Percentiles rank a stretch among this genome's conserved stretches.
Conservation (phyloP, 2,329 filamentous ascomycete genomes). For the Aspergillus floridensis region DNA sequence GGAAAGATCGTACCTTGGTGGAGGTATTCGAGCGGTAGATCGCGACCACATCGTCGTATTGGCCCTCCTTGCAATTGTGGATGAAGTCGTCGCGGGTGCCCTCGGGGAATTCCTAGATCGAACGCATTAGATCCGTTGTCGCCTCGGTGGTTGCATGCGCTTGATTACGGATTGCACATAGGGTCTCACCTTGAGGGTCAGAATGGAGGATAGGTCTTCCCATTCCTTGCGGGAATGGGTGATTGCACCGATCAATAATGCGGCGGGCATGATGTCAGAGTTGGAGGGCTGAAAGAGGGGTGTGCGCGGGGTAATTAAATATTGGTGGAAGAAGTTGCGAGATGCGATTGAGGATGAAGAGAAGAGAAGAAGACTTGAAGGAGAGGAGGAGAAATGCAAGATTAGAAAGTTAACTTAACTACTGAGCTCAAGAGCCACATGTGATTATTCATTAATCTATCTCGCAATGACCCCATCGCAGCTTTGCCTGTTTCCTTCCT, state of each 20-base stretch:
- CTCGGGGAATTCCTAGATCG: slow-evolving; percentile 50
- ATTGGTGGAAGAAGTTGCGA: neutral
- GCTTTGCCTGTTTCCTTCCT: neutral
- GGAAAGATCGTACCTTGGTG: slow-evolving; percentile 38
- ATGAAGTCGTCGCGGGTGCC: slow-evolving; percentile 58
- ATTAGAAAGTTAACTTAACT: neutral
- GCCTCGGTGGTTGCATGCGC: neutral
- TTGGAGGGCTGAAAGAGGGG: neutral
- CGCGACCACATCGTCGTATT: slow-evolving; percentile 55
- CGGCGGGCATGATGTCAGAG: slow-evolving; percentile 35
- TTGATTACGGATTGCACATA: neutral
- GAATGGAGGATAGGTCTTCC: slow-evolving; percentile 40
- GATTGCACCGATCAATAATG: slow-evolving; percentile 47
- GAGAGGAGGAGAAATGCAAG: neutral
- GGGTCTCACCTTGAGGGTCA: slow-evolving; percentile 40
- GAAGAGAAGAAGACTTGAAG: neutral
- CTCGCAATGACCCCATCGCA: neutral
- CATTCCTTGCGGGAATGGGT: slow-evolving; percentile 45
- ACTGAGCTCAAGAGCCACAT: neutral
- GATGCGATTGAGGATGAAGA: neutral
- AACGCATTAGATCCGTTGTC: neutral
- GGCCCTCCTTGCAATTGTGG: slow-evolving; percentile 52
- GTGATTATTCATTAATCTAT: neutral
- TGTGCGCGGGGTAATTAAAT: neutral
- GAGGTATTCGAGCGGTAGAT: slow-evolving; percentile 61